Evolutionary conservation across 2,329 filamentous ascomycete species (phyloP), one percentile per base, ranked within the genome.

Genomic region (Tolypocladium pustulatum): DNA sequence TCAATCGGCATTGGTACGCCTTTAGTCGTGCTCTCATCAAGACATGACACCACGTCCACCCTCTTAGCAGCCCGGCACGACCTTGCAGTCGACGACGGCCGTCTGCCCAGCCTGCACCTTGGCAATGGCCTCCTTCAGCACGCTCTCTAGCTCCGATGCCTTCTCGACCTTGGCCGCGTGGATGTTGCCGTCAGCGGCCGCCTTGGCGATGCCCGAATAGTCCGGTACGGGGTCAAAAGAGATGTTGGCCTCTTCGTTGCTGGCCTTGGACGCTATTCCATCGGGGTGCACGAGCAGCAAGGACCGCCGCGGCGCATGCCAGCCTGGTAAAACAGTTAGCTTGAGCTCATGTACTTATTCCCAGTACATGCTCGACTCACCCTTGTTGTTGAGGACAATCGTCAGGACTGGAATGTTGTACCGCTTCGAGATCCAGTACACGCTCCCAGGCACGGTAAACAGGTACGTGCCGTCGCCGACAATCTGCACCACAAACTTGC

Each of bases 211-310:
- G 41, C 81, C 82, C 0, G 80, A 69, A 64, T 83, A 86, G 67
- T 86, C 81, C 0, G 83, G 83, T 5, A 75, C 73, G 0, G 83
- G 83, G 32, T 77, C 74, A 61, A 86, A 84, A 1, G 80, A 81
- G 62, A 85, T 84, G 65, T 84, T 85, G 63, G 85, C 78, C 66
- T 85, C 83, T 59, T 83, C 81, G 66, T 84, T 84, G n/a, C 75
- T 79, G 0, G 80, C 80, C 64, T 70, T 74, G 32, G 81, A 78
- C 1, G 78, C 82, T 3, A 79, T 67, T 0, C 82, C 83, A 4
- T 84, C 72, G 0, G 83, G 82, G 61, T 85, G 82, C 0, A 85
- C 82, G 15, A 85, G 73, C 2, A 82, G 69, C 49, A 83, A 69
- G 1, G 81, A 85, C 41, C 76, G 76, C 3, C 82, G 75, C 4